Evolutionary conservation across 192 early-diverging fungal species (phyloP).

Genomic region (Rhizophlyctis rosea): DNA sequence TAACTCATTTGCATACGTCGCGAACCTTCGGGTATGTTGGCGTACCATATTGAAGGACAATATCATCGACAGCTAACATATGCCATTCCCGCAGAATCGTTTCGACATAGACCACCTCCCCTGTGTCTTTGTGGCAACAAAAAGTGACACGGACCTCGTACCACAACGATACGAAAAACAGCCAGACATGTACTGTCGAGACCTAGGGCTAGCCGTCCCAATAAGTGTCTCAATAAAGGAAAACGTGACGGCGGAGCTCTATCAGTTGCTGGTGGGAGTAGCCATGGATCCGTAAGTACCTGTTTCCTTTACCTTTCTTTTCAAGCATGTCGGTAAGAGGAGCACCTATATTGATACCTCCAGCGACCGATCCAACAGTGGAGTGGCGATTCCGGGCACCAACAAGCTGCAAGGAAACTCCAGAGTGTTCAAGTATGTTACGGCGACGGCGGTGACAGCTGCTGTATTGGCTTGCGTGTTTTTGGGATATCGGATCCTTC

Average conservation of each 20-base stretch:
- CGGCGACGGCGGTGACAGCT: conserved; percentile 33
- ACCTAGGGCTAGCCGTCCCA: conserved; percentile 81
- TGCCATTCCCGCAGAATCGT: conserved; percentile 55
- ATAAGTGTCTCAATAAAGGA: conserved; percentile 86
- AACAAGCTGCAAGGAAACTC: conserved; percentile 20
- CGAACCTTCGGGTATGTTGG: conserved; percentile 67
- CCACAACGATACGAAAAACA: conserved; percentile 77
- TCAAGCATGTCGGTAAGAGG: not conserved
- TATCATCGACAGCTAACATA: not conserved
- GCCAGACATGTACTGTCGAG: conserved; percentile 92
- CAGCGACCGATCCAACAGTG: conserved; percentile 7
- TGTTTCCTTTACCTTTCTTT: not conserved
- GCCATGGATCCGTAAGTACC: conserved; percentile 74
- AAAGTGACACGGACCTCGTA: conserved; percentile 89
- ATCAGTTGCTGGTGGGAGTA: conserved; percentile 77
- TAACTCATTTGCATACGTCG: conserved; percentile 90
- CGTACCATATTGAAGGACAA: not conserved
- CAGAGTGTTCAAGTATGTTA: conserved; percentile 12
- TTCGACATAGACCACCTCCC: conserved; percentile 84
- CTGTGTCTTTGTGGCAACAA: conserved; percentile 90
- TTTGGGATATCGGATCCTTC: conserved; percentile 14
- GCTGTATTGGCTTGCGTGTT: conserved; percentile 28
- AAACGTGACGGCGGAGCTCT: conserved; percentile 82
- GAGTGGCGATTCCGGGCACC: conserved; percentile 28
- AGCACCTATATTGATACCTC: not conserved